Evolutionary conservation across 2,329 filamentous ascomycete genomes (phyloP), one percentile per base, ranked within the genome.

Genomic region (Dothistroma pini): DNA sequence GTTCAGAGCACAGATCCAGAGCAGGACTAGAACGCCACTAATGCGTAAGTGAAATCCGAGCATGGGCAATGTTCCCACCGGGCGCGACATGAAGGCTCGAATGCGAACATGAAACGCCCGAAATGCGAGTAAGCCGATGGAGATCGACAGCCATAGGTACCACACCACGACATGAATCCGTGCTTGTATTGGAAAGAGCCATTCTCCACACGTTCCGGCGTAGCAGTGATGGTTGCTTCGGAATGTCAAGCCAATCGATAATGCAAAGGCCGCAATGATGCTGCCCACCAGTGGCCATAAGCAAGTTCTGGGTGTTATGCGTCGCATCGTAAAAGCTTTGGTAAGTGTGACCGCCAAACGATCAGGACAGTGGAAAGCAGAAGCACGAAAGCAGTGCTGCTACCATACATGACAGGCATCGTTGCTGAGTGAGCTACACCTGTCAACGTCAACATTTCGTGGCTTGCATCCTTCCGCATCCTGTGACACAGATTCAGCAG

Each of bases 161-260:
- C 63, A 65, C 4, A 65, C 61, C 7, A 59, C 58, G 32, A 65
- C 55, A 44, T 65, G 63, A 14, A 63, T 44, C 41, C 63, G 60
- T 54, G 63, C 63, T 52, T 65, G 63, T 9, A 61, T 25, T 21
- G 60, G 57, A 41, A 65, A 65, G 10, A 63, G 49, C 32, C 51
- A 55, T 35, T 59, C 56, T 11, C 60, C 63, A 35, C 63, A 65
- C 6, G 53, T 57, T 16, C 60, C 63, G 12, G 63, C 63, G 49
- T 56, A 65, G 57, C 63, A 65, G 41, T 63, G 57, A 29, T 60
- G 54, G 35, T 64, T 57, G 14, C 59, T 61, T 31, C 50, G 57
- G 34, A 50, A 64, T 9, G 59, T 64, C 7, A 64, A 56, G n/a
- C 62, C 62, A n/a, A 64, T 54, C 8, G 62, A 64, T 21, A 64